Percentiles rank a stretch among this genome's conserved stretches.
phyloP scores from a whole-genome alignment of 192 early-diverging fungal species.

The Neocallimastix lanati region DNA sequence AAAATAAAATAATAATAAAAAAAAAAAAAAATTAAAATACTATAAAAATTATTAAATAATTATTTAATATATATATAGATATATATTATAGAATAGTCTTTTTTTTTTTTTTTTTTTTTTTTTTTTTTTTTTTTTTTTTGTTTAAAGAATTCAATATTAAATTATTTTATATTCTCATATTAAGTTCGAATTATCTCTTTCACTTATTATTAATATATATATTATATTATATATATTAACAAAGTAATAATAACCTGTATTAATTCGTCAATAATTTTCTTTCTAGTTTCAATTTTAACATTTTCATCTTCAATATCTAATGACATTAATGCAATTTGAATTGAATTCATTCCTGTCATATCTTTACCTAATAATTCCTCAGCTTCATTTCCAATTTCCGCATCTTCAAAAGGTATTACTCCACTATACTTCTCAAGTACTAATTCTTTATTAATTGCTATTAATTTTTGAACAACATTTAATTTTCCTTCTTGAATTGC shows the following conservation, averaged over 20 bases:
- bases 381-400: background rate
- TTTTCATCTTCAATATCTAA: background rate
- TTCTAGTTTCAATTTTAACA: background rate
- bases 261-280: background rate
- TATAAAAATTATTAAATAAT: no score
- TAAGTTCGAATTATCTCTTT: no score
- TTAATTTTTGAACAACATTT: background rate
- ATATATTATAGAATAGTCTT: no score
- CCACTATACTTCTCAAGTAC: background rate
- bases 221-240: no score
- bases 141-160: no score
- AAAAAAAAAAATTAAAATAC: no score
- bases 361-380: background rate
- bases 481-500: background rate
- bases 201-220: no score
- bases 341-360: background rate
- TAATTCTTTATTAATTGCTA: background rate
- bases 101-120: no score
- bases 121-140: no score
- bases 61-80: no score
- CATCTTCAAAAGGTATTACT: background rate
- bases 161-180: no score
- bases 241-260: background rate
- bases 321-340: background rate
- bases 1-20: no score